phyloP scores from a whole-genome alignment of 371 early-diverging fungal species.

The Ordospora colligata region DNA sequence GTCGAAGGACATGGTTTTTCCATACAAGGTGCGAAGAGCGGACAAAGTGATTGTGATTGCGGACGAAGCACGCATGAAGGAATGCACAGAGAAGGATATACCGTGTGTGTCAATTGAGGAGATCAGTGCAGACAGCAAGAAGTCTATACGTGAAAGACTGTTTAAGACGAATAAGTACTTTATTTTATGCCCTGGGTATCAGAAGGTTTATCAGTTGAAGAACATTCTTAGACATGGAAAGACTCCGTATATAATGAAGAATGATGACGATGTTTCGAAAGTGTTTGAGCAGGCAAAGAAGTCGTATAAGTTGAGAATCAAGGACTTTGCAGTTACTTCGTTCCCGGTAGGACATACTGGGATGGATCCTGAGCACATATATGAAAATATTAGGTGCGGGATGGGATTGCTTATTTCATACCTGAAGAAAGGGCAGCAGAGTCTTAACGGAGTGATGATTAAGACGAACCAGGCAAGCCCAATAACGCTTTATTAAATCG shows the following conservation, averaged over 20 bases:
- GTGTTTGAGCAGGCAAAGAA: conserved; percentile 84
- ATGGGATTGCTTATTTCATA: conserved; percentile 90
- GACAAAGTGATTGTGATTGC: conserved; percentile 85
- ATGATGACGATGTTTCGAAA: conserved; percentile 73
- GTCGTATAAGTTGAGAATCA: conserved; percentile 96
- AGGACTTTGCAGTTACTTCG: conserved; percentile 92
- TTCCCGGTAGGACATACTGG: conserved; percentile 89
- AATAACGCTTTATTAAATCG: conserved; percentile 56
- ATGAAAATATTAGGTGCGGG: conserved; percentile 88
- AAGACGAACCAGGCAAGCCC: conserved; percentile 93
- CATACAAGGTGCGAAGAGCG: conserved; percentile 78
- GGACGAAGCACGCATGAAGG: conserved; percentile 84
- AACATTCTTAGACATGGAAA: conserved; percentile 83
- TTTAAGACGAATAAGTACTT: conserved; percentile 82
- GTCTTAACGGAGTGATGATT: conserved; percentile 90
- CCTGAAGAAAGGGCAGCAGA: conserved; percentile 97
- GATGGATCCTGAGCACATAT: conserved; percentile 83
- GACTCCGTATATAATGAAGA: conserved; percentile 92
- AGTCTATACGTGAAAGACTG: conserved; percentile 94
- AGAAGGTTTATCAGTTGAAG: conserved; percentile 92
- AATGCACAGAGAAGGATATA: conserved; percentile 78
- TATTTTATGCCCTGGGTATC: conserved; percentile 85
- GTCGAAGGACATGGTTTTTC: conserved; percentile 82
- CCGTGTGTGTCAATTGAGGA: conserved; percentile 81
- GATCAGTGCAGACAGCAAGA: conserved; percentile 96